Conservation (phyloP, 1,284 basidiomycete genomes). For the Volvariella volvacea region DNA sequence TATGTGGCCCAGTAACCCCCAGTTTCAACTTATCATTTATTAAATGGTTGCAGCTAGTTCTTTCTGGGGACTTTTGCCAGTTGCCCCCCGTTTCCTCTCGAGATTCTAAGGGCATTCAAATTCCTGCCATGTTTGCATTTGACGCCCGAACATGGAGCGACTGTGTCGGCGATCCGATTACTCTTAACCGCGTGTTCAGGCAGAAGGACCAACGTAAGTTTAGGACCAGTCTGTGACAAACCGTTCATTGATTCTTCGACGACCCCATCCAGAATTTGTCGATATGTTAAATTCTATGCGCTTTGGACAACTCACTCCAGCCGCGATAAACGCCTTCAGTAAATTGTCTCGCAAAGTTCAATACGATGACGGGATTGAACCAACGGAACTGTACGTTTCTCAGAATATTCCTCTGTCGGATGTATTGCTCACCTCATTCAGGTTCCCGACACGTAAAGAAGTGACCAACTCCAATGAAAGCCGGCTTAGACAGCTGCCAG, state of each 20-base stretch:
- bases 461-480: constrained; percentile 72
- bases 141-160: constrained; percentile 72
- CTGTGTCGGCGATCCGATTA: constrained; percentile 50
- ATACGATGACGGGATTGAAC: constrained; percentile 69
- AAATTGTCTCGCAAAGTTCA: constrained; percentile 48
- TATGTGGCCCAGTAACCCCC: constrained; percentile 34
- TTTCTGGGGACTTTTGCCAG: constrained; percentile 92
- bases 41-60: constrained; percentile 48
- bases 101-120: constrained; percentile 24
- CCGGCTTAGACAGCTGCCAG: constrained; percentile 47
- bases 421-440: constrained; percentile 20
- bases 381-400: constrained; percentile 75
- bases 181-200: constrained; percentile 62
- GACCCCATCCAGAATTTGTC: constrained; percentile 64
- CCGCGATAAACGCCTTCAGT: constrained; percentile 58
- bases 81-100: constrained; percentile 79
- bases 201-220: constrained; percentile 50
- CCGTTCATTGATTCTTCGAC: no score
- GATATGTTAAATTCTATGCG: constrained; percentile 92
- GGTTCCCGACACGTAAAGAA: constrained; percentile 75
- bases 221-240: constrained; percentile 5
- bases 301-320: constrained; percentile 59
- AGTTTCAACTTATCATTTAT: no score
- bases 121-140: constrained; percentile 66
- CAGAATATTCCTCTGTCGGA: not conserved